Percentiles rank a stretch among this genome's conserved stretches.
Evolutionary conservation across 2,329 filamentous ascomycete genomes (phyloP).

Genomic region (Beauveria medogensis): DNA sequence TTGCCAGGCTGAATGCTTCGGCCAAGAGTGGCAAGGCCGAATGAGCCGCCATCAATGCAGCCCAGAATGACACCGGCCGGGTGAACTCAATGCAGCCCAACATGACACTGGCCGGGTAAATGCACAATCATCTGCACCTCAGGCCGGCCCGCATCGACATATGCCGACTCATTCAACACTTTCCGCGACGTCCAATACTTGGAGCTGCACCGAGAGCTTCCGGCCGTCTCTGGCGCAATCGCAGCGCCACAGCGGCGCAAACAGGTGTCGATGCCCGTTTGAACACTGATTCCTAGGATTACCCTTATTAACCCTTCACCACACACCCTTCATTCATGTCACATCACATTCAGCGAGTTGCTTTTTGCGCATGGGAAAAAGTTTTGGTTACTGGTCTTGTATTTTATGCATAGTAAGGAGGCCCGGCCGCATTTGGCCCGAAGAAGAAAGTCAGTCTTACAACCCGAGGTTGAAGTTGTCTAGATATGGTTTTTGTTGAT

Average conservation of each 20-base stretch:
- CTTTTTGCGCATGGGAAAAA: background rate
- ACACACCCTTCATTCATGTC: background rate
- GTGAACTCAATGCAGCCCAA: background rate
- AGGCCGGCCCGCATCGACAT: background rate
- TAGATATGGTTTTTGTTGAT: background rate
- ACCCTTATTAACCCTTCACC: constrained; percentile 2
- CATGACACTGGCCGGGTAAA: background rate
- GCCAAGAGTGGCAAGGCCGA: constrained; percentile 48
- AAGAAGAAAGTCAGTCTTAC: no score
- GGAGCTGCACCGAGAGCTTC: background rate
- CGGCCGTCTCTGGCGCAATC: background rate
- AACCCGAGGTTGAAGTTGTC: background rate
- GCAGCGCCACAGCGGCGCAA: background rate
- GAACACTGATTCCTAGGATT: background rate
- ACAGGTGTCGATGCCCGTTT: background rate
- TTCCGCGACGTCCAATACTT: background rate
- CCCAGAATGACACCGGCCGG: no score
- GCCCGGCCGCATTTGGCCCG: no score
- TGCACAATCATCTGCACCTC: background rate
- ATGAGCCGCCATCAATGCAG: constrained; percentile 20
- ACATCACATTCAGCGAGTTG: constrained; percentile 8
- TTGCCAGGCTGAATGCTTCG: constrained; percentile 61
- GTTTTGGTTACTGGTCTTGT: background rate
- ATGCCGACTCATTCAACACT: background rate
- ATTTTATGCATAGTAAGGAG: background rate